These are phyloP conservation scores for Phytopythium cucurbitacearum DNA, from an alignment of 352 stramenopile species.

Conservation along the genomic window DNA sequence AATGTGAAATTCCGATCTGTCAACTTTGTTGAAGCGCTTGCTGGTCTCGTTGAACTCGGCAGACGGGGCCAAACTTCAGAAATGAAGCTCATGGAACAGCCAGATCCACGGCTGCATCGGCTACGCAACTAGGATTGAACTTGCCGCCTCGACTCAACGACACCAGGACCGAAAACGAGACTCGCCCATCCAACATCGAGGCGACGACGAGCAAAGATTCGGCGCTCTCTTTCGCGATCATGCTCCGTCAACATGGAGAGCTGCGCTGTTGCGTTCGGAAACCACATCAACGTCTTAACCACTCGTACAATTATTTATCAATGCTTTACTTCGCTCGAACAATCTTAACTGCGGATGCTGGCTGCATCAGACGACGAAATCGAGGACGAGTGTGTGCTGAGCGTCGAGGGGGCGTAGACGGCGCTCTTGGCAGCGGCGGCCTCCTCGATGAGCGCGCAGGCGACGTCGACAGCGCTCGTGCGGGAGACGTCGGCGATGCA, in stretches of 20 bases:
- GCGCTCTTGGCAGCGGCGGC: background rate
- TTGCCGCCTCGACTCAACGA: too few relatives aligned
- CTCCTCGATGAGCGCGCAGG: slow-evolving; percentile 25
- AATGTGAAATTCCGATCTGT: too few relatives aligned
- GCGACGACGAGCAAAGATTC: too few relatives aligned
- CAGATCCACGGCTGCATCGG: too few relatives aligned
- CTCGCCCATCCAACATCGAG: too few relatives aligned
- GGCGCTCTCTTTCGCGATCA: too few relatives aligned
- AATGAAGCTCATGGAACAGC: too few relatives aligned
- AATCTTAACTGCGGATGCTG: background rate
- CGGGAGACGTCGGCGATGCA: slow-evolving; percentile 19
- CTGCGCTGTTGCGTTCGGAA: too few relatives aligned
- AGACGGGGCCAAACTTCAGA: slow-evolving; percentile 6
- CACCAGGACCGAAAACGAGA: too few relatives aligned
- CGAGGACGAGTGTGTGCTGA: slow-evolving; percentile 3
- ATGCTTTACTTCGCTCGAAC: background rate
- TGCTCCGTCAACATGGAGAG: too few relatives aligned
- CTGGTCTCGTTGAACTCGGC: slow-evolving; percentile 25
- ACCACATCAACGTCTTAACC: too few relatives aligned
- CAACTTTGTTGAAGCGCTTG: slow-evolving; percentile 2
- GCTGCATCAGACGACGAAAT: background rate
- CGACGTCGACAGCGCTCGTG: slow-evolving; percentile 20
- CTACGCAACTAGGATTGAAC: too few relatives aligned
- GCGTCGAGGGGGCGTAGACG: background rate
- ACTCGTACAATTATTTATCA: background rate